A percentile compares a stretch with the other conserved stretches of the same genome.
Conservation (phyloP, 192 early-diverging fungal species). For the Polychytrium aggregatum region DNA sequence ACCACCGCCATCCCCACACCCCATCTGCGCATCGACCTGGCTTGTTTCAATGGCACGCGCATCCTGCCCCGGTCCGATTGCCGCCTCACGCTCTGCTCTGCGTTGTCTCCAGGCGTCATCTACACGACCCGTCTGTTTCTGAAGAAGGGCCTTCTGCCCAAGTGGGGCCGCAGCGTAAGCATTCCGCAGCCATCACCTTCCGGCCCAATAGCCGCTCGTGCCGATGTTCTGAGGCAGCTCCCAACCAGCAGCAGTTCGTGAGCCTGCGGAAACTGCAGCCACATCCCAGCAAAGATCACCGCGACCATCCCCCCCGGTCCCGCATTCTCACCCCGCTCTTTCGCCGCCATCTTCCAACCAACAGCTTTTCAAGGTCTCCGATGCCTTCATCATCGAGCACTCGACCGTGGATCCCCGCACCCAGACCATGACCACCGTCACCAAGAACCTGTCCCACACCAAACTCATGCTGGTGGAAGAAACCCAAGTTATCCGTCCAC, state of each 20-base stretch:
- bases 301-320: too few relatives aligned
- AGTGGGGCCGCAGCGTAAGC: slow-evolving; percentile 60
- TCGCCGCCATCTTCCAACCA: too few relatives aligned
- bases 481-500: slow-evolving; percentile 45
- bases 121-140: slow-evolving; percentile 79
- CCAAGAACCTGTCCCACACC: slow-evolving; percentile 86
- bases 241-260: neutral
- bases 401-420: slow-evolving; percentile 67
- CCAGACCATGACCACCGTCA: slow-evolving; percentile 69
- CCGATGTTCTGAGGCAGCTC: neutral
- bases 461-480: slow-evolving; percentile 91
- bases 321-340: too few relatives aligned
- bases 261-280: neutral
- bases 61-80: too few relatives aligned
- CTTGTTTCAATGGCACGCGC: too few relatives aligned
- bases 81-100: too few relatives aligned
- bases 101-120: slow-evolving; percentile 41
- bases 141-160: slow-evolving; percentile 78
- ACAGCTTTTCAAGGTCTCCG: slow-evolving; percentile 67
- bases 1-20: too few relatives aligned
- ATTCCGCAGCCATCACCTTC: neutral
- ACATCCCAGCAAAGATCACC: neutral
- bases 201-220: neutral
- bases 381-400: slow-evolving; percentile 87
- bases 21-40: too few relatives aligned